These are phyloP conservation scores for Polyrhizophydium stewartii DNA, from an alignment of 371 early-diverging fungal species.

Conservation along the genomic window DNA sequence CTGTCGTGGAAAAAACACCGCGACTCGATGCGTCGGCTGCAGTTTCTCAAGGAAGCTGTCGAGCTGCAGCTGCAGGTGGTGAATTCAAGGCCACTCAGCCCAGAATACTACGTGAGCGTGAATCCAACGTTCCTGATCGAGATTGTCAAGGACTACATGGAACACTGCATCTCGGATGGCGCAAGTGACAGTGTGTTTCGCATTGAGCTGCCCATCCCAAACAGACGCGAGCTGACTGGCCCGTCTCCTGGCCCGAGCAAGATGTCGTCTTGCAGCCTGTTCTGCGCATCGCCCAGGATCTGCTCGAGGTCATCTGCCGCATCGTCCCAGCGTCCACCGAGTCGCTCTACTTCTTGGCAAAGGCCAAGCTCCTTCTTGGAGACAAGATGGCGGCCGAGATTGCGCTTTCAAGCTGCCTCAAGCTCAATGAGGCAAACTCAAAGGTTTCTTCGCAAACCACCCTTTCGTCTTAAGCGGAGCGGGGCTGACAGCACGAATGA, in stretches of 20 bases:
- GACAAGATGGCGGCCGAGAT: constrained; percentile 26
- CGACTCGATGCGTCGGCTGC: constrained; percentile 19
- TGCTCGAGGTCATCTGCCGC: constrained; percentile 24
- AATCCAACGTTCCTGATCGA: constrained; percentile 39
- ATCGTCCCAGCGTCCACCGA: constrained; percentile 36
- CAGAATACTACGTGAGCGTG: constrained; percentile 22
- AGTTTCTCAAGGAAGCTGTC: constrained; percentile 27
- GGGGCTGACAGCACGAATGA: neutral
- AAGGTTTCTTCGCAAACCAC: constrained; percentile 12
- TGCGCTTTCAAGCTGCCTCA: constrained; percentile 18
- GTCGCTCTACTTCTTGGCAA: constrained; percentile 29
- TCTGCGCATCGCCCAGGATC: constrained; percentile 14
- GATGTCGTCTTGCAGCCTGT: constrained; percentile 22
- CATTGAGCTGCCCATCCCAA: neutral
- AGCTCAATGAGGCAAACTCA: constrained; percentile 17
- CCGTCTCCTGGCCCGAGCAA: no score
- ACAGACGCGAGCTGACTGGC: neutral
- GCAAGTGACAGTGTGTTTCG: constrained; percentile 22
- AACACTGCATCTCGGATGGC: constrained; percentile 25
- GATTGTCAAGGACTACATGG: constrained; percentile 27
- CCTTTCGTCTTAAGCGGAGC: no score
- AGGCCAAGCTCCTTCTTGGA: constrained; percentile 25
- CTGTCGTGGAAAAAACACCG: constrained; percentile 27
- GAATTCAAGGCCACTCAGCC: constrained; percentile 10
- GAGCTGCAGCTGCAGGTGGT: constrained; percentile 16